Evolutionary conservation across 1,284 basidiomycete genomes (phyloP).

Genomic region (Fomitopsis pinicola): DNA sequence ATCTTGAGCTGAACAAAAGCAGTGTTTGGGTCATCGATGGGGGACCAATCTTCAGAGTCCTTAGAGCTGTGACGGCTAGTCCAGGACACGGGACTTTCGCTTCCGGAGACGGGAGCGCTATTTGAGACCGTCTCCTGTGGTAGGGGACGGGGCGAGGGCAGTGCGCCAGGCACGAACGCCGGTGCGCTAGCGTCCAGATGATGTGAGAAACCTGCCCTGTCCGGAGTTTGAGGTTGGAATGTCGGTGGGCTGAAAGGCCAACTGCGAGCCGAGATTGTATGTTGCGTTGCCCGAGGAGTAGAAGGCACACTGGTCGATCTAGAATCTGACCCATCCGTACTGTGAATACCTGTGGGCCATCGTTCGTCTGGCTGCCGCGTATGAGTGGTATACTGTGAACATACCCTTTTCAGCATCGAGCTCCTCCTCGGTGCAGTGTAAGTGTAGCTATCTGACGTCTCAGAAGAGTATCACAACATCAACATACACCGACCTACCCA

Average conservation of each 20-base stretch:
- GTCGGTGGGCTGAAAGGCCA: constrained; percentile 18
- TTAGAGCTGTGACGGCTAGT: constrained; percentile 8
- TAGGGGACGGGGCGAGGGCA: background rate
- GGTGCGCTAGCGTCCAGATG: constrained; percentile 33
- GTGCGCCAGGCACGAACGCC: constrained; percentile 31
- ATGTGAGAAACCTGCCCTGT: constrained; percentile 14
- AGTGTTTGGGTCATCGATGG: constrained; percentile 54
- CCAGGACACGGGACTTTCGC: constrained; percentile 5
- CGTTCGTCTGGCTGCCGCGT: background rate
- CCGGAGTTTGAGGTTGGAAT: constrained; percentile 16
- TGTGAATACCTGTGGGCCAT: background rate
- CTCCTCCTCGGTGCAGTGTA: constrained; percentile 57
- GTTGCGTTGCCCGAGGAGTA: constrained; percentile 22
- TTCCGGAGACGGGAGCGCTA: background rate
- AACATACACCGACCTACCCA: constrained; percentile 61
- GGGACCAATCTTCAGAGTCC: constrained; percentile 26
- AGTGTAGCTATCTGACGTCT: constrained; percentile 9
- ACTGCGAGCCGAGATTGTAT: background rate
- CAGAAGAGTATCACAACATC: background rate
- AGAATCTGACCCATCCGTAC: background rate
- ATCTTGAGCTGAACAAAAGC: constrained; percentile 62
- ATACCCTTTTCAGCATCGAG: constrained; percentile 28
- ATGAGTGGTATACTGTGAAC: background rate
- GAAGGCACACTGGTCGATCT: constrained; percentile 28
- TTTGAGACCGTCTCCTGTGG: background rate